These are phyloP conservation scores for Talaromyces rugulosus DNA, from an alignment of 2,329 filamentous ascomycete genomes.

Conservation along the genomic window DNA sequence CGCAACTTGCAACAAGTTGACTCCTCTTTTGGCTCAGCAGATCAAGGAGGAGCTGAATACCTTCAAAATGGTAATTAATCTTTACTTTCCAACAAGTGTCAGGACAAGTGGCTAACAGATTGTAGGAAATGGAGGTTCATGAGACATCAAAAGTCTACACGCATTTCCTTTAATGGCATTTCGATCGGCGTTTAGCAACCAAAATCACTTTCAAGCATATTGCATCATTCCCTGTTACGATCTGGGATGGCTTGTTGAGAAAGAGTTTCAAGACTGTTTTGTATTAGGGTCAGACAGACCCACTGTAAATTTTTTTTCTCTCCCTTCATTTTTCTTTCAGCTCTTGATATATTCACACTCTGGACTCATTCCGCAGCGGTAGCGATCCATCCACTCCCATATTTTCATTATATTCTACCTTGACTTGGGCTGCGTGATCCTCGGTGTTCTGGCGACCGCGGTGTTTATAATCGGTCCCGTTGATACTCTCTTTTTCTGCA, in stretches of 20 bases:
- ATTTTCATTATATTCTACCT: neutral
- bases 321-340: neutral
- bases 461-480: conserved; percentile 13
- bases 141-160: conserved; percentile 99
- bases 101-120: conserved; percentile 36
- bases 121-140: conserved; percentile 98
- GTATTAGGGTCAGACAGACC: conserved; percentile 11
- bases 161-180: conserved; percentile 77
- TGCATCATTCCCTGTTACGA: conserved; percentile 8
- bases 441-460: conserved; percentile 7
- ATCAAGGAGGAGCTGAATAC: conserved; percentile 99
- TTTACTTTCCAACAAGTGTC: neutral
- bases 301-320: conserved; percentile 9
- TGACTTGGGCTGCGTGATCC: neutral
- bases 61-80: conserved; percentile 88
- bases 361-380: neutral
- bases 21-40: conserved; percentile 94
- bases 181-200: conserved; percentile 23
- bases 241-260: conserved; percentile 7
- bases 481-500: conserved; percentile 3
- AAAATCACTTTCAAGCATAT: conserved; percentile 8
- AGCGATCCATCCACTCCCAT: neutral
- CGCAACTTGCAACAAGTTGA: conserved; percentile 95
- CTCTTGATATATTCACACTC: conserved; percentile 2
- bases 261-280: conserved; percentile 4